phyloP scores from a whole-genome alignment of 345 rosid genomes.

The Citrus glauca region DNA sequence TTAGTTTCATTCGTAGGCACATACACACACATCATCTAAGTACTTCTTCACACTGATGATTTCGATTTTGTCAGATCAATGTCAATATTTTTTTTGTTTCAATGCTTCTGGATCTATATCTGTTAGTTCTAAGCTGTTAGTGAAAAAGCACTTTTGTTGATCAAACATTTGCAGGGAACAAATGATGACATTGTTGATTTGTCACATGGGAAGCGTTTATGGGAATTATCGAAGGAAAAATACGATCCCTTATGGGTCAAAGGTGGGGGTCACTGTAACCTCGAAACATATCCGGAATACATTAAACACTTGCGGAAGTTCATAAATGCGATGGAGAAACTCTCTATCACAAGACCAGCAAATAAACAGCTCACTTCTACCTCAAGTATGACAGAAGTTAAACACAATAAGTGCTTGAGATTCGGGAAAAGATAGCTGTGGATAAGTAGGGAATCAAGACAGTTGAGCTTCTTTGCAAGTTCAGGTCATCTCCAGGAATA shows the following conservation, averaged over 20 bases:
- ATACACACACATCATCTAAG: background rate
- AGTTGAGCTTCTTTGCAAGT: constrained; percentile 8
- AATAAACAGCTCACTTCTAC: constrained; percentile 38
- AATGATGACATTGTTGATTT: constrained; percentile 82
- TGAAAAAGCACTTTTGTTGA: background rate
- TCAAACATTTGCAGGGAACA: constrained; percentile 68
- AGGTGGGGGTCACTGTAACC: constrained; percentile 98
- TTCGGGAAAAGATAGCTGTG: constrained; percentile 44
- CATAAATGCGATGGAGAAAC: constrained; percentile 88
- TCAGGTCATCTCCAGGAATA: constrained; percentile 4
- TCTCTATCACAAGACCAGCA: constrained; percentile 50
- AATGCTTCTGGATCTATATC: background rate
- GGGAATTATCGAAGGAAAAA: constrained; percentile 92
- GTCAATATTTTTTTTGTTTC: background rate
- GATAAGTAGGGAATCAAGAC: constrained; percentile 3
- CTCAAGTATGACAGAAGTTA: constrained; percentile 57
- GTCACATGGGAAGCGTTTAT: constrained; percentile 84
- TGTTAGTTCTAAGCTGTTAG: background rate
- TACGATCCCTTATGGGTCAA: constrained; percentile 94
- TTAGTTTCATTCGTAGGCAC: too few species aligned
- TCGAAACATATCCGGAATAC: constrained; percentile 90
- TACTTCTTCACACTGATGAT: background rate
- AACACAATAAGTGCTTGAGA: constrained; percentile 68
- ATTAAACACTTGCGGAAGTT: constrained; percentile 80
- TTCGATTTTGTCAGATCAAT: background rate